Conservation (phyloP, 2,329 filamentous ascomycete species). For the Paracorniculantispora psalliotae region DNA sequence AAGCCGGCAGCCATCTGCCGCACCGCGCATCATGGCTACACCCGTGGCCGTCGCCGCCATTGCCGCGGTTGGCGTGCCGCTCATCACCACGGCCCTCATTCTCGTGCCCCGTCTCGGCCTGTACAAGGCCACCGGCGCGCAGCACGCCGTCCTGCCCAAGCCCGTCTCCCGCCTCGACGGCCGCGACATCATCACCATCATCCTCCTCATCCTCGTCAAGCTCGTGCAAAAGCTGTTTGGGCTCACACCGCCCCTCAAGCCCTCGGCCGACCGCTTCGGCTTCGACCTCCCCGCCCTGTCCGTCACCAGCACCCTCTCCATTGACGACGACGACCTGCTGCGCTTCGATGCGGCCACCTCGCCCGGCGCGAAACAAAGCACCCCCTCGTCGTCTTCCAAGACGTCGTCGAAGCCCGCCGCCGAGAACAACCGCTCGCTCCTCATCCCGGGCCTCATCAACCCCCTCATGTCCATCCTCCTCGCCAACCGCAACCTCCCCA, state of each 20-base stretch:
- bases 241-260: constrained; percentile 5
- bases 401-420: background rate
- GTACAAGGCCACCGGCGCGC: constrained; percentile 3
- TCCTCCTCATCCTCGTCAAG: constrained; percentile 11
- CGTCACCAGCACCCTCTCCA: constrained; percentile 11
- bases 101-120: constrained; percentile 7
- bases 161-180: constrained; percentile 13
- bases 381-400: background rate
- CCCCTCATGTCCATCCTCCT: constrained; percentile 15
- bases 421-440: constrained; percentile 8
- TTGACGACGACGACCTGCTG: constrained; percentile 11
- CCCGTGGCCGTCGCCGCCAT: constrained; percentile 6
- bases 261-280: background rate
- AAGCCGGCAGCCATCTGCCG: background rate
- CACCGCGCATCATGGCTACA: background rate
- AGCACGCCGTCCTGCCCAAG: constrained; percentile 10
- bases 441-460: constrained; percentile 13
- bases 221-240: background rate
- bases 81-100: constrained; percentile 2
- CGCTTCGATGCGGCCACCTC: constrained; percentile 8
- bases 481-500: constrained; percentile 11
- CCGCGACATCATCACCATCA: constrained; percentile 10
- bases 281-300: constrained; percentile 14
- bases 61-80: constrained; percentile 6
- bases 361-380: background rate